Conservation (phyloP, 2,329 filamentous ascomycete species). For the Fusarium bulbicola region DNA sequence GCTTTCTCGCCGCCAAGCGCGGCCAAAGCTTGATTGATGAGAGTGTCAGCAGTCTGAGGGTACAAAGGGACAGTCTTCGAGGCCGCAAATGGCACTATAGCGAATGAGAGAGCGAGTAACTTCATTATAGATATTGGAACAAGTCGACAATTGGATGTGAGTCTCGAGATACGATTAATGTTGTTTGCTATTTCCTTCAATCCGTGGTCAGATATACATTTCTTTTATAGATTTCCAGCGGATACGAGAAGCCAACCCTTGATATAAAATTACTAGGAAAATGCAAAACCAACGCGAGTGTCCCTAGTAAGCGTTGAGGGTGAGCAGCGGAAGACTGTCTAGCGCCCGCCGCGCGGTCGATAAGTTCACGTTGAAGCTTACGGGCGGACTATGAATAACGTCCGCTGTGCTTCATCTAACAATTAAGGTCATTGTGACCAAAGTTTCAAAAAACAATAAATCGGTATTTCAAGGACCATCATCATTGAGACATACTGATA, state of each 20-base stretch:
- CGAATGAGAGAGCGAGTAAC: not conserved
- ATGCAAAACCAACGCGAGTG: no score
- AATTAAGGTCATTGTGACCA: fast-evolving
- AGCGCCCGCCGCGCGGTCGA: not conserved
- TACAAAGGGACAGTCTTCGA: not conserved
- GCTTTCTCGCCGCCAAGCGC: not conserved
- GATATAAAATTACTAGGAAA: fast-evolving
- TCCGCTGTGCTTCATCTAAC: not conserved
- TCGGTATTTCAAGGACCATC: fast-evolving
- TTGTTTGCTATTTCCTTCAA: not conserved
- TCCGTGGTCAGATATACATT: fast-evolving
- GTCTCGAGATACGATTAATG: fast-evolving
- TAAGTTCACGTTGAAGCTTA: not conserved
- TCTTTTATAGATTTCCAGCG: not conserved
- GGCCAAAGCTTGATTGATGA: not conserved
- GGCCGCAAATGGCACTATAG: not conserved
- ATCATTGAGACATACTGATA: fast-evolving
- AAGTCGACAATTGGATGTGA: not conserved
- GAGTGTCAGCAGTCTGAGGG: not conserved
- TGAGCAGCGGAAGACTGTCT: not conserved
- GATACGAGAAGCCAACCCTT: fast-evolving
- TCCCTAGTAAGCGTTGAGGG: not conserved
- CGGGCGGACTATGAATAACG: not conserved
- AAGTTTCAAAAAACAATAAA: fast-evolving
- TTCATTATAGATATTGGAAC: not conserved